Base-by-base conservation (phyloP, 202 grass and related monocot genomes). In the Bolboschoenoplectus hybrid region DNA sequence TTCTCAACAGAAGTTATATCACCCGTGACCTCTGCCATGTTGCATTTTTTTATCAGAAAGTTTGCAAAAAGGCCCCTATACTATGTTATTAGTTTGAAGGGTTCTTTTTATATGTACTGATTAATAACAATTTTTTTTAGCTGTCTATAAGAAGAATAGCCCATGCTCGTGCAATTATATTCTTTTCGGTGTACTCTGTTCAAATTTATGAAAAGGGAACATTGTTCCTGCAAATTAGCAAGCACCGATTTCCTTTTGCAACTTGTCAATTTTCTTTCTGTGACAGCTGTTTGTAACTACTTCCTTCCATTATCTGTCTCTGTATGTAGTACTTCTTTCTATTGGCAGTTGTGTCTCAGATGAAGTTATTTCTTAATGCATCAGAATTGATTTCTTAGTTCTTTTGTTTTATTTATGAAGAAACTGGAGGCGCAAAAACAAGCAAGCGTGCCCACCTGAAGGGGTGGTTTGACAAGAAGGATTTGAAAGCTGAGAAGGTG, bases 391-490 rank as follows among this genome's bases (percentile, higher is more conserved):
- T 26, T 36, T 73, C 36, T 51, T 80, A 45, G 6, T 3, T 75
- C 39, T 2, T 41, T 1, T 17, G 12, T 67, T 16, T 7, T 82
- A 6, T 67, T 70, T 81, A 6, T 62, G 47, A 26, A 97, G 95
- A 86, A 40, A 91, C 90, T 9, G 87, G 88, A 3, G 74, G 26
- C 0, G 76, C 91, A 2, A 92, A 87, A 88, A 91, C 67, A 84
- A 97, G 93, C 90, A 93, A 82, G 83, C 68, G 4, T 6, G 89
- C 93, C 1, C 44, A 62, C 51, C 82, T 99, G 85, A 96, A 89
- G 70, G 93, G 94, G 70, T 99, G 97, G 97, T 93, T 95, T 91
- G 85, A 85, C 71, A 90, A 82, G 96, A 99, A 92, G 81, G 85
- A 85, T 61, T 87, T 11, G 49, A 50, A 85, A 19, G 7, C 82